Percentiles rank a stretch among this genome's conserved stretches.
Evolutionary conservation across 2,329 filamentous ascomycete genomes (phyloP).

Genomic region (Xylaria sp.): DNA sequence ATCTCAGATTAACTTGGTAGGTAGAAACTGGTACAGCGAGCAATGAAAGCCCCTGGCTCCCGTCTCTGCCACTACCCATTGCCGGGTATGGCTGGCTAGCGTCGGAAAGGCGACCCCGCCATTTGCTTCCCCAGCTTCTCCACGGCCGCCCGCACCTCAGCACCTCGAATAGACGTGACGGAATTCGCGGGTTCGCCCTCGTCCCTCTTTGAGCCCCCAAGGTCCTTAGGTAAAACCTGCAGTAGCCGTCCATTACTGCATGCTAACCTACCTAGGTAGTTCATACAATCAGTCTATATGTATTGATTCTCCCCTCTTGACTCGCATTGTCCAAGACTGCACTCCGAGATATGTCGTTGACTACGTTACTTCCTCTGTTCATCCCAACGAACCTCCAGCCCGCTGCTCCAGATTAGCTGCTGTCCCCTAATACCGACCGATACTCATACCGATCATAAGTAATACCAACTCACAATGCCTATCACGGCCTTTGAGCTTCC

Average conservation of each 20-base stretch:
- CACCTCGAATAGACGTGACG: constrained; percentile 4
- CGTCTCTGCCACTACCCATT: too few species aligned
- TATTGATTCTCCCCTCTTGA: constrained; percentile 3
- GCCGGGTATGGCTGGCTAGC: constrained; percentile 25
- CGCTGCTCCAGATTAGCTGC: not conserved
- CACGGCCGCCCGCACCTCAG: not conserved
- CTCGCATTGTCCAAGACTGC: not conserved
- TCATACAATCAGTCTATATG: not conserved
- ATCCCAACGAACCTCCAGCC: not conserved
- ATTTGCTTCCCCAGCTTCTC: constrained; percentile 12
- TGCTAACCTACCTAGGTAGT: not conserved
- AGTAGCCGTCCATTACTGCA: constrained; percentile 23
- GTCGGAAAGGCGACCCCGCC: constrained; percentile 23
- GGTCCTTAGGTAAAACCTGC: constrained; percentile 25
- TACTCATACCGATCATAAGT: too few species aligned
- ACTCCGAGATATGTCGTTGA: constrained; percentile 3
- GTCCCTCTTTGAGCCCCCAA: not conserved
- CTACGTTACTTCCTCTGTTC: not conserved
- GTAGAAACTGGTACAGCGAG: too few species aligned
- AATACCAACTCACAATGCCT: constrained; percentile 39
- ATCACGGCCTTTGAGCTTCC: constrained; percentile 44
- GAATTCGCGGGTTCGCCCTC: constrained; percentile 11
- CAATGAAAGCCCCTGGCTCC: not conserved
- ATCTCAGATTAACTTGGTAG: too few species aligned
- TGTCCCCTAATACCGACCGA: not conserved